These are phyloP conservation scores for Lomentospora prolificans DNA, from an alignment of 2,329 filamentous ascomycete species.

Conservation along the genomic window DNA sequence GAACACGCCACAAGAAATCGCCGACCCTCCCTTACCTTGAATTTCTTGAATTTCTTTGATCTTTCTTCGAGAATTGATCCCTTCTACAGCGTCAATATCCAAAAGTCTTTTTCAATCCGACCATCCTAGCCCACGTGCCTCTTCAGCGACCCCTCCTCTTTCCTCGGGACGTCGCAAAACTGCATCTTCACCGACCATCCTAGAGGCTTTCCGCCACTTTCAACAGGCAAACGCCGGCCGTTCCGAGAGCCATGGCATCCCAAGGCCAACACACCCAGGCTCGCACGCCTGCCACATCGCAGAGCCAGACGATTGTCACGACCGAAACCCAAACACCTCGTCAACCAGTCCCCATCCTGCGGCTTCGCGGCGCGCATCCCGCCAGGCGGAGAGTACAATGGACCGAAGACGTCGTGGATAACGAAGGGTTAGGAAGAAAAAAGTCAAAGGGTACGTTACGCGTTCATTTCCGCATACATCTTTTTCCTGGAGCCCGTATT, in stretches of 20 bases:
- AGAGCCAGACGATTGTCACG: slow-evolving; percentile 4
- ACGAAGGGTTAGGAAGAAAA: slow-evolving; percentile 89
- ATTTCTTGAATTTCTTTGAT: too few relatives aligned
- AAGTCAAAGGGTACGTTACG: slow-evolving; percentile 71
- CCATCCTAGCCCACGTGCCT: too few relatives aligned
- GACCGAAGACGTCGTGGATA: slow-evolving; percentile 89
- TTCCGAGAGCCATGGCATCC: slow-evolving; percentile 5
- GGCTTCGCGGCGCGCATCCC: slow-evolving; percentile 39
- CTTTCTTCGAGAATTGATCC: too few relatives aligned
- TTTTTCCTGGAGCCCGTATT: too few relatives aligned
- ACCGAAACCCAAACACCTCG: neutral
- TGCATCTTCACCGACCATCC: too few relatives aligned
- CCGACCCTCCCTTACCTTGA: too few relatives aligned
- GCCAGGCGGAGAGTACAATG: slow-evolving; percentile 65
- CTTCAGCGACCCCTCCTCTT: neutral
- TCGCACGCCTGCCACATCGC: neutral
- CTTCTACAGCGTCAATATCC: neutral
- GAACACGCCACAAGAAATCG: too few relatives aligned
- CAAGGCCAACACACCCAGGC: neutral
- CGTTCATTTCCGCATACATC: neutral
- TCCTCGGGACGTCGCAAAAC: neutral
- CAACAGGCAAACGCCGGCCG: too few relatives aligned
- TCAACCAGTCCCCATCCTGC: slow-evolving; percentile 27
- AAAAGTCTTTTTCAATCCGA: neutral
- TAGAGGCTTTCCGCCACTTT: too few relatives aligned